phyloP scores from a whole-genome alignment of 1,284 basidiomycete species.

The Leccinum subatratum region DNA sequence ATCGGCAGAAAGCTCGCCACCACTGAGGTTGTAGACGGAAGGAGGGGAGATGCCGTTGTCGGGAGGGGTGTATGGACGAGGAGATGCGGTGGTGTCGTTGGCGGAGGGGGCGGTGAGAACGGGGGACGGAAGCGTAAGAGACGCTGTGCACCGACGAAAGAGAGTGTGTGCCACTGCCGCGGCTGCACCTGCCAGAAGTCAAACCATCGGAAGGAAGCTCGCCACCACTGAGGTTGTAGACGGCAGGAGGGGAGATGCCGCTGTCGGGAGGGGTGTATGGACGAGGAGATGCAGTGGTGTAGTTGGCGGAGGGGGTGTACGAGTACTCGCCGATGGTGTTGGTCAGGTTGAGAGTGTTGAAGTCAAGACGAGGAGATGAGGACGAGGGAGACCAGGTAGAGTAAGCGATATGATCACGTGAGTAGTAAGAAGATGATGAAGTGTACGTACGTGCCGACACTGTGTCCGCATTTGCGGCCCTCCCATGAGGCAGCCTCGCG shows the following conservation, averaged over 20 bases:
- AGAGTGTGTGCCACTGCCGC: slow-evolving; percentile 60
- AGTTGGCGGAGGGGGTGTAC: slow-evolving; percentile 51
- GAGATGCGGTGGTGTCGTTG: slow-evolving; percentile 49
- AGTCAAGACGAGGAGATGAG: slow-evolving; percentile 55
- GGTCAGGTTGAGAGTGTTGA: slow-evolving; percentile 56
- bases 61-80: slow-evolving; percentile 64
- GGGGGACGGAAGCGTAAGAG: slow-evolving; percentile 57
- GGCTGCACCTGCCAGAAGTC: slow-evolving; percentile 59
- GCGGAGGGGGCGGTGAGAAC: slow-evolving; percentile 53
- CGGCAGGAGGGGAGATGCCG: slow-evolving; percentile 64
- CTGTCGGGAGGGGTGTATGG: slow-evolving; percentile 64
- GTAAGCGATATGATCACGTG: slow-evolving; percentile 10
- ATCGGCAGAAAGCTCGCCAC: slow-evolving; percentile 67
- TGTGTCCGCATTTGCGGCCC: too few species aligned
- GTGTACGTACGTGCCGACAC: slow-evolving; percentile 40
- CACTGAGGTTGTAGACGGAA: slow-evolving; percentile 62
- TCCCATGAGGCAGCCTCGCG: too few species aligned
- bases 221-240: slow-evolving; percentile 62
- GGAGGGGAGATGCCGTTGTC: slow-evolving; percentile 67
- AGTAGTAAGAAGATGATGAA: too few species aligned
- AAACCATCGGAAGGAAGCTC: slow-evolving; percentile 67
- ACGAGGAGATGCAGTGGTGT: slow-evolving; percentile 53
- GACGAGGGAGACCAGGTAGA: slow-evolving; percentile 38
- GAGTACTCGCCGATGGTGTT: slow-evolving; percentile 60
- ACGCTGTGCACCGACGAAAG: slow-evolving; percentile 47